These are phyloP conservation scores for Didymella keratinophila DNA, from an alignment of 2,329 filamentous ascomycete species.

Conservation along the genomic window DNA sequence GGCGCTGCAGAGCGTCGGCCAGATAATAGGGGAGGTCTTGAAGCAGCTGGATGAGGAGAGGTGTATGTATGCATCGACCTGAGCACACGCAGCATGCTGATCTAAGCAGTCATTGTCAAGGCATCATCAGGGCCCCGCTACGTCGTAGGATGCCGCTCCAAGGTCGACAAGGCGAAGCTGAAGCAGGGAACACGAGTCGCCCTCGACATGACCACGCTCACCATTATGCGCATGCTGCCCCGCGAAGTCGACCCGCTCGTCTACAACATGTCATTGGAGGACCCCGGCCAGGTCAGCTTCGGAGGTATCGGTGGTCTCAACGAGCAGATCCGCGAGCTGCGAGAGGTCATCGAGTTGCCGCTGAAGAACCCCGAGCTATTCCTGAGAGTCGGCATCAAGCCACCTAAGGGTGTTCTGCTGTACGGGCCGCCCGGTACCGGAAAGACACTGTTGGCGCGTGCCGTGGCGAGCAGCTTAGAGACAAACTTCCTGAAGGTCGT, in stretches of 20 bases:
- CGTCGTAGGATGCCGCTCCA: conserved; percentile 96
- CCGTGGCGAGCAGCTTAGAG: conserved; percentile 93
- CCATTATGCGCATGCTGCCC: conserved; percentile 99
- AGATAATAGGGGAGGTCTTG: conserved; percentile 98
- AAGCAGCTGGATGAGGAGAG: conserved; percentile 99
- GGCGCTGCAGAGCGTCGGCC: conserved; percentile 96
- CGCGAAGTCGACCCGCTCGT: conserved; percentile 98
- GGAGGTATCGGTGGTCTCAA: conserved; percentile 97
- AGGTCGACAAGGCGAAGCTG: conserved; percentile 95
- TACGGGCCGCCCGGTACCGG: conserved; percentile 97
- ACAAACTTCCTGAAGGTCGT: conserved; percentile 99
- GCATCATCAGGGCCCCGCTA: conserved; percentile 97
- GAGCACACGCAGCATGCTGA: conserved; percentile 14
- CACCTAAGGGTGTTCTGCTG: conserved; percentile 93
- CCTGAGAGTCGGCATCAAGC: conserved; percentile 96
- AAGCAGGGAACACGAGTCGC: conserved; percentile 98
- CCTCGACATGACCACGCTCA: conserved; percentile 98
- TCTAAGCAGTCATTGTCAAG: conserved; percentile 86
- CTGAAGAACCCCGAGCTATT: conserved; percentile 99
- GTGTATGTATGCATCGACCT: conserved; percentile 68
- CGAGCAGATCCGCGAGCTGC: conserved; percentile 95
- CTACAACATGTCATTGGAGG: conserved; percentile 99
- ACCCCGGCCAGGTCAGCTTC: conserved; percentile 97
- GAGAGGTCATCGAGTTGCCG: conserved; percentile 97
- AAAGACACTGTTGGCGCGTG: conserved; percentile 92